Conservation (phyloP, 2,329 filamentous ascomycete genomes). For the Fusarium sp. region DNA sequence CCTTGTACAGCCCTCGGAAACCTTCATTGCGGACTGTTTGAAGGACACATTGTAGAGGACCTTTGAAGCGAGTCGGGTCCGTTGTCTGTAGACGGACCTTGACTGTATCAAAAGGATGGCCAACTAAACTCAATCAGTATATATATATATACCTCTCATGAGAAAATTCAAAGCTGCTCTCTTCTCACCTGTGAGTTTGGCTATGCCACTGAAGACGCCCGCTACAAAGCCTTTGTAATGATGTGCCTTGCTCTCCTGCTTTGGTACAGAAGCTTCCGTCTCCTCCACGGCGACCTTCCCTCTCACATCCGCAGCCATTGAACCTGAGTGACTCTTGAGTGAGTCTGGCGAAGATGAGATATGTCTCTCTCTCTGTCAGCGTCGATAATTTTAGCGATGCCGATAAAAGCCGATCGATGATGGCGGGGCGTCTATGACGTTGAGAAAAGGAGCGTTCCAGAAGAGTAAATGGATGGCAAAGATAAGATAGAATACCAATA, state of each 20-base stretch:
- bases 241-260: constrained; percentile 44
- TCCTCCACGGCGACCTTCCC: constrained; percentile 8
- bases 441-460: not conserved
- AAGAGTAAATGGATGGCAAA: not conserved
- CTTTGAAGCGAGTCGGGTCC: constrained; percentile 78
- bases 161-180: constrained; percentile 41
- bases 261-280: not conserved
- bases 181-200: constrained; percentile 81
- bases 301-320: constrained; percentile 39
- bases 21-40: constrained; percentile 91
- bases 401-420: not conserved
- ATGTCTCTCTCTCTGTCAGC: not conserved
- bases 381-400: not conserved
- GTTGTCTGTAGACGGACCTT: constrained; percentile 97
- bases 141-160: not conserved
- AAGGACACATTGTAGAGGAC: constrained; percentile 85
- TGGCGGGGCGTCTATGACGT: not conserved
- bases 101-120: constrained; percentile 90
- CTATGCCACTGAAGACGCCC: constrained; percentile 93
- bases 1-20: constrained; percentile 89
- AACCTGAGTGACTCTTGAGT: not conserved
- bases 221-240: constrained; percentile 96
- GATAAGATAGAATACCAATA: not conserved
- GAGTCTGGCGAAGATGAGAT: not conserved
- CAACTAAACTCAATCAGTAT: constrained; percentile 54